These are phyloP conservation scores for Colletotrichum sp. DNA, from an alignment of 2,329 filamentous ascomycete species.

Conservation along the genomic window DNA sequence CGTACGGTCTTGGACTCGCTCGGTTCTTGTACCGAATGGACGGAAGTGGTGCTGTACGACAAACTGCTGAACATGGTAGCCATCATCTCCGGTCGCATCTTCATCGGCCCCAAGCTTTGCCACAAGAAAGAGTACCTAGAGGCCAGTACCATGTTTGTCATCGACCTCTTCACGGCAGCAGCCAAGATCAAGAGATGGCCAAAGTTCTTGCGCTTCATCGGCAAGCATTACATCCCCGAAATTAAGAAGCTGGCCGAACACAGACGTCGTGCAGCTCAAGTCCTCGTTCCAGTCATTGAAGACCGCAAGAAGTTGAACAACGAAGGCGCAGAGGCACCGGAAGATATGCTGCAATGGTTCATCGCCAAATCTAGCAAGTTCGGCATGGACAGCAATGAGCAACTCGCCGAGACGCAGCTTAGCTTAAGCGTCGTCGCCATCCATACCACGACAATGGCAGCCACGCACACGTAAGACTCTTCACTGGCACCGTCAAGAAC, in stretches of 20 bases:
- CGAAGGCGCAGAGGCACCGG: not conserved
- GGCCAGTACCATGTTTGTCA: conserved; percentile 19
- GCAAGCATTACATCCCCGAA: not conserved
- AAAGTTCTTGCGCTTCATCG: not conserved
- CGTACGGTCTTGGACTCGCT: not conserved
- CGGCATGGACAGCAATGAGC: not conserved
- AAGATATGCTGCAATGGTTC: not conserved
- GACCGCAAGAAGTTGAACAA: not conserved
- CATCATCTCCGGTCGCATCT: conserved; percentile 48
- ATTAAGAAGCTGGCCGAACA: not conserved
- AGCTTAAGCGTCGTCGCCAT: conserved; percentile 52
- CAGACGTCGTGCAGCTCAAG: not conserved
- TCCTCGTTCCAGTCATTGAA: not conserved
- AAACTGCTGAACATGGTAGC: conserved; percentile 40
- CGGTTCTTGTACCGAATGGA: not conserved
- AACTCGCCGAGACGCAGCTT: conserved; percentile 42
- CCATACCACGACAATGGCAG: conserved; percentile 44
- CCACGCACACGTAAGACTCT: not conserved
- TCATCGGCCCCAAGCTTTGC: conserved; percentile 50
- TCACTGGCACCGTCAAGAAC: too few species aligned
- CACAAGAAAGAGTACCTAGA: conserved; percentile 47
- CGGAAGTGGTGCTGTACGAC: not conserved
- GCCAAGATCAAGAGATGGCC: not conserved
- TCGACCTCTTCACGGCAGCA: not conserved
- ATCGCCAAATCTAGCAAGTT: not conserved